Percentiles rank a stretch among this genome's conserved stretches.
Evolutionary conservation across 306 rosid species (phyloP).

Genomic region (Casuarina glauca): DNA sequence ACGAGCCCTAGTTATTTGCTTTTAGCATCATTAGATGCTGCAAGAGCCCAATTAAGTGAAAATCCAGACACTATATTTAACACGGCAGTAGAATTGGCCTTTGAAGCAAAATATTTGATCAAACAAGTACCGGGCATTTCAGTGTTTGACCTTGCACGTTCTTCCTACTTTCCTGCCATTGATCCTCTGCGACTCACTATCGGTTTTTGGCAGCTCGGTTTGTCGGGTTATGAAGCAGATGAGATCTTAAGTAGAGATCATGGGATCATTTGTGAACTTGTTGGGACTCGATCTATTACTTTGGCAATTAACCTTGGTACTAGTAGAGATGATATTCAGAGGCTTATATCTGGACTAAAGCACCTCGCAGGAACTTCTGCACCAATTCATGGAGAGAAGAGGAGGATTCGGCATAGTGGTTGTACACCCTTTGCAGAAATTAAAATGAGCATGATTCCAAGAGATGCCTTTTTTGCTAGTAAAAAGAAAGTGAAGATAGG

Average conservation of each 20-base stretch:
- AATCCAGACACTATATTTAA: slow-evolving; percentile 54
- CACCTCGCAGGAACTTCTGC: slow-evolving; percentile 41
- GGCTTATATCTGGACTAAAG: slow-evolving; percentile 60
- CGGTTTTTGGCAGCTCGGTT: slow-evolving; percentile 70
- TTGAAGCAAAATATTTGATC: slow-evolving; percentile 44
- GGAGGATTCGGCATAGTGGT: slow-evolving; percentile 1
- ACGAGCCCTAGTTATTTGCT: slow-evolving; percentile 90
- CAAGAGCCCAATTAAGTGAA: slow-evolving; percentile 79
- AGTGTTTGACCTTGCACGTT: slow-evolving; percentile 51
- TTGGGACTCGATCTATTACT: slow-evolving; percentile 65
- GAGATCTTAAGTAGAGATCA: slow-evolving; percentile 53
- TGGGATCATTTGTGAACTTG: slow-evolving; percentile 72
- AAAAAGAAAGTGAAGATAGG: slow-evolving; percentile 55
- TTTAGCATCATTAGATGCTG: slow-evolving; percentile 88
- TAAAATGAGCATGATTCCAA: slow-evolving; percentile 56
- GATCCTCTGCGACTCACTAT: slow-evolving; percentile 81
- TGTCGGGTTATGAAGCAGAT: slow-evolving; percentile 87
- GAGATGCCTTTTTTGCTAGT: slow-evolving; percentile 77
- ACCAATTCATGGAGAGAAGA: slow-evolving; percentile 30
- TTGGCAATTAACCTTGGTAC: slow-evolving; percentile 79
- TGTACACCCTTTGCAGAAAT: slow-evolving; percentile 52
- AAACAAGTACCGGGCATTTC: slow-evolving; percentile 52
- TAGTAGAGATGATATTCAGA: slow-evolving; percentile 55
- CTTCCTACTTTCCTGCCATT: slow-evolving; percentile 42
- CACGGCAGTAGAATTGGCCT: slow-evolving; percentile 53